phyloP scores from a whole-genome alignment of 805 yeast species.

The Lipomyces oligophaga region DNA sequence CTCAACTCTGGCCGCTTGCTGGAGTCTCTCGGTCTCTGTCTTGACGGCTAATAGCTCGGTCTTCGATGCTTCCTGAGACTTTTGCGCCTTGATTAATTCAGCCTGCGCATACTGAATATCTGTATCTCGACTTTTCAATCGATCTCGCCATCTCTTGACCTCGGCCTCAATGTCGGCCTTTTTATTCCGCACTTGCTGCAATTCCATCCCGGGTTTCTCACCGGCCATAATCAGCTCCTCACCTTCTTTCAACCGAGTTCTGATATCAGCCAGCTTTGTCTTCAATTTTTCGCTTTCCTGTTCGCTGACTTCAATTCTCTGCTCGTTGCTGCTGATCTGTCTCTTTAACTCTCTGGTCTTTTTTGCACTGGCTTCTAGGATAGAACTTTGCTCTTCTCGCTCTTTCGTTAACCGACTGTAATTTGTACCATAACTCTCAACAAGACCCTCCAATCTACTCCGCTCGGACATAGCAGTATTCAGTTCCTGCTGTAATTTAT shows the following conservation, averaged over 20 bases:
- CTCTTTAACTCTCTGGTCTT: slow-evolving; percentile 7
- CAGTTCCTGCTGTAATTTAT: slow-evolving; percentile 6
- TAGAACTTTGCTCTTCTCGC: slow-evolving; percentile 27
- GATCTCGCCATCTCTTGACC: slow-evolving; percentile 44
- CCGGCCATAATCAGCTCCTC: slow-evolving; percentile 32
- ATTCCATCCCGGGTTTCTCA: slow-evolving; percentile 30
- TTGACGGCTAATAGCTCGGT: slow-evolving; percentile 35
- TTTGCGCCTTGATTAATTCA: slow-evolving; percentile 34
- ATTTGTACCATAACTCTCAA: slow-evolving; percentile 1
- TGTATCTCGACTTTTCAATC: slow-evolving; percentile 46
- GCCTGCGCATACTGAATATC: slow-evolving; percentile 56
- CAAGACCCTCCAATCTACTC: background rate
- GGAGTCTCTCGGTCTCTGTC: slow-evolving; percentile 28
- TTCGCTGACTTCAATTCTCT: slow-evolving; percentile 29
- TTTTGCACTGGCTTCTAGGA: slow-evolving; percentile 29
- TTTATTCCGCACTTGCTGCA: slow-evolving; percentile 42
- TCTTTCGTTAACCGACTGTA: background rate
- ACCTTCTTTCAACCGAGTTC: slow-evolving; percentile 35
- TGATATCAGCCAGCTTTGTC: slow-evolving; percentile 34
- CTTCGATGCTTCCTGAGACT: slow-evolving; percentile 34
- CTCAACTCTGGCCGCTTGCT: slow-evolving; percentile 32
- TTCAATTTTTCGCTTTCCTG: slow-evolving; percentile 27
- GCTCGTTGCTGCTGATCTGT: slow-evolving; percentile 6
- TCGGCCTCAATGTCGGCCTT: slow-evolving; percentile 48
- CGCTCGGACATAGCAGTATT: background rate